Conservation (phyloP, 2,329 filamentous ascomycete genomes). For the Fusarium mexicanum region DNA sequence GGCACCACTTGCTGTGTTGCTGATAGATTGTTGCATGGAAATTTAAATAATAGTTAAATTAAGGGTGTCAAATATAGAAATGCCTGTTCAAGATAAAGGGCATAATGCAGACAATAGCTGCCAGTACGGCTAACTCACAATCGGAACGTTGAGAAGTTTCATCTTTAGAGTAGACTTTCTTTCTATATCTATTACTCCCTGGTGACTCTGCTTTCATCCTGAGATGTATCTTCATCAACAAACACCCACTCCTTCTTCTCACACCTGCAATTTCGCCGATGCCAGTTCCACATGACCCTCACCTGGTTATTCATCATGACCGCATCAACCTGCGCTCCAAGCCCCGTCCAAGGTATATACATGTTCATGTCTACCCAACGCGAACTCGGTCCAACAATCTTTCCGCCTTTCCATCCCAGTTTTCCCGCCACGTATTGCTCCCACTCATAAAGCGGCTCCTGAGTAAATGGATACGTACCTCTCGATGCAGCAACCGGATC, state of each 20-base stretch:
- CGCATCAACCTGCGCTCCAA: neutral
- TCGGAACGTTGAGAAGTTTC: fast-evolving
- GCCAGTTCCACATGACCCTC: neutral
- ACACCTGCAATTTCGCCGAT: neutral
- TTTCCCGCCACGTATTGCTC: fast-evolving
- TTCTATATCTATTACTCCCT: fast-evolving
- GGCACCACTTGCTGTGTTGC: too few relatives aligned
- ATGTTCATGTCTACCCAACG: neutral
- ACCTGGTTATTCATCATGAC: neutral
- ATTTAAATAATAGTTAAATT: too few relatives aligned
- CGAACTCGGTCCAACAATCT: neutral
- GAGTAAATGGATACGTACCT: neutral
- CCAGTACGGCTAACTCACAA: too few relatives aligned
- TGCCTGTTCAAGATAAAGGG: too few relatives aligned
- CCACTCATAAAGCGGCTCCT: neutral
- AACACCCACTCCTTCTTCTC: neutral
- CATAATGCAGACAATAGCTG: too few relatives aligned
- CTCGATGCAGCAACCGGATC: neutral
- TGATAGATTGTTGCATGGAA: too few relatives aligned
- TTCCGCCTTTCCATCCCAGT: neutral
- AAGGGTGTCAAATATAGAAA: too few relatives aligned
- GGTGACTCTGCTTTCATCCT: neutral
- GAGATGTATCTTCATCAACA: neutral
- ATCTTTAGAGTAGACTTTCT: fast-evolving
- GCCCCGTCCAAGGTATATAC: neutral